phyloP scores from a whole-genome alignment of 2,329 filamentous ascomycete species.

The Blumeria graminis region DNA sequence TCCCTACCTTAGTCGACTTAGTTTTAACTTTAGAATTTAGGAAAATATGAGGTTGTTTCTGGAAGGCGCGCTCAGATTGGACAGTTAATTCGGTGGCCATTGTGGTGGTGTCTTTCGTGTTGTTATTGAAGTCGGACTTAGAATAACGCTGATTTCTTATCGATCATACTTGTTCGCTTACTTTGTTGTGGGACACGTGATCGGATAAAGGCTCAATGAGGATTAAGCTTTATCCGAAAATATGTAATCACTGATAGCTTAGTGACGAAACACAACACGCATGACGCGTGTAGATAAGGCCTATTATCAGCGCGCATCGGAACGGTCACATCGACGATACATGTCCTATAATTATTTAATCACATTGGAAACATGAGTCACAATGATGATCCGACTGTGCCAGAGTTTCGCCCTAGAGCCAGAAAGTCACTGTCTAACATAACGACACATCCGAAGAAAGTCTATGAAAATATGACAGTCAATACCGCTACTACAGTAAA shows the following conservation, averaged over 20 bases:
- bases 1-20: constrained; percentile 65
- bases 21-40: constrained; percentile 85
- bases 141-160: constrained; percentile 5
- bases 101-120: constrained; percentile 12
- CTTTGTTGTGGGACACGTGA: constrained; percentile 7
- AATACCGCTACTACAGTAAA: constrained; percentile 27
- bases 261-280: no score
- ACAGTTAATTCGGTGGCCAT: constrained; percentile 99
- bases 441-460: constrained; percentile 26
- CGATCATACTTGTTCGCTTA: constrained; percentile 7
- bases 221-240: no score
- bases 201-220: background rate
- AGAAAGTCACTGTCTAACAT: constrained; percentile 51
- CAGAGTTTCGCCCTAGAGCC: constrained; percentile 25
- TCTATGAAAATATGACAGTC: constrained; percentile 59
- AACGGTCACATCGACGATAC: no score
- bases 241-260: no score
- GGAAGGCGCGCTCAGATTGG: constrained; percentile 99
- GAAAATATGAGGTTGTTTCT: constrained; percentile 99
- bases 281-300: no score
- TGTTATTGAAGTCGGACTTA: no score
- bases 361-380: no score
- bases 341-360: no score
- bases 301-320: no score
- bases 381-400: no score